phyloP scores from a whole-genome alignment of 1,284 basidiomycete genomes.

The Ganoderma multipileum region DNA sequence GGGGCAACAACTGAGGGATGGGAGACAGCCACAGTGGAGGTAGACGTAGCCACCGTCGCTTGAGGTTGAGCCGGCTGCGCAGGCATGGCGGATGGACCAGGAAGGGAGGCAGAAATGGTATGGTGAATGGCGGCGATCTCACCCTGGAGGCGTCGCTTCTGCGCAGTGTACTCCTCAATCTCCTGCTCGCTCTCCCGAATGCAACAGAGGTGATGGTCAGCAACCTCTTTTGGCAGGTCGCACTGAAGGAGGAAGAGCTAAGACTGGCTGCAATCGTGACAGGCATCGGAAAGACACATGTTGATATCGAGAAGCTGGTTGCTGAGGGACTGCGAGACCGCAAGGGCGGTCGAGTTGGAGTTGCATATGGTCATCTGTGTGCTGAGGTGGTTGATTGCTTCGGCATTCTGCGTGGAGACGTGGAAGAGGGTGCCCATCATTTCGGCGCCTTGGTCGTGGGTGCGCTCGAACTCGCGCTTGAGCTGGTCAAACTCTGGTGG shows the following conservation, averaged over 20 bases:
- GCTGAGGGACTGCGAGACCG: not conserved
- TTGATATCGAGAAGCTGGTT: not conserved
- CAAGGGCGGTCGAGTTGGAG: not conserved
- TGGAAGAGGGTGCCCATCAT: not conserved
- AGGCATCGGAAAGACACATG: not conserved
- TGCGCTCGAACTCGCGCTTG: not conserved
- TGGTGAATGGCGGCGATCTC: not conserved
- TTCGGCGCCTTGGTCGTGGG: not conserved
- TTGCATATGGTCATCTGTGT: not conserved
- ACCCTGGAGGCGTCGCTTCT: not conserved
- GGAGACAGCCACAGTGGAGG: too few relatives aligned
- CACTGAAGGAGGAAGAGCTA: not conserved
- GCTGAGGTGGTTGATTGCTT: not conserved
- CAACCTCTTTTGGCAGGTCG: not conserved
- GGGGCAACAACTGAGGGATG: too few relatives aligned
- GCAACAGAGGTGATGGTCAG: too few relatives aligned
- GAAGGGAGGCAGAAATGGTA: not conserved
- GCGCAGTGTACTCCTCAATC: not conserved
- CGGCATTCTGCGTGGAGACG: not conserved
- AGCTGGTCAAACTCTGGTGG: too few relatives aligned
- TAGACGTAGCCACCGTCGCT: too few relatives aligned
- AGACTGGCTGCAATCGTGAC: not conserved
- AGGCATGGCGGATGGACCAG: not conserved
- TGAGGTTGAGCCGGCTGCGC: too few relatives aligned
- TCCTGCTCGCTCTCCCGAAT: too few relatives aligned